Percentiles rank a stretch among this genome's conserved stretches.
These are phyloP conservation scores for Synura sp. DNA, from an alignment of 352 stramenopile species.

Conservation along the genomic window DNA sequence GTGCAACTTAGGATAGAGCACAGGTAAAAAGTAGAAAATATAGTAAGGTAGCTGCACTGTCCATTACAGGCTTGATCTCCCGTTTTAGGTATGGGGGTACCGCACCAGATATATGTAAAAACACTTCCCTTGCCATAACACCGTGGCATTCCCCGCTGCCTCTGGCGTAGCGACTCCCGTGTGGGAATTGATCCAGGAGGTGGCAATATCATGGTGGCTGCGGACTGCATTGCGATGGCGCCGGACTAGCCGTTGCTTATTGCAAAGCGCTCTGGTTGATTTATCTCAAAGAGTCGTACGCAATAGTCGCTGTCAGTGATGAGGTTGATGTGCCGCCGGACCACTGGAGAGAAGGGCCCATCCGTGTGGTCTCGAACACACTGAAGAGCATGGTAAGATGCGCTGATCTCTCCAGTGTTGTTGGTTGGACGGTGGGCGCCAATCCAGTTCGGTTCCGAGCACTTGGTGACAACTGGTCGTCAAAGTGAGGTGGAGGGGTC, in stretches of 20 bases:
- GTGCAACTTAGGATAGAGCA: no score
- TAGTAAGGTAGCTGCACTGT: no score
- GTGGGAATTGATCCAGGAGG: conserved; percentile 20
- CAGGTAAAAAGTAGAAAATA: no score
- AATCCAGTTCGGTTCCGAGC: neutral
- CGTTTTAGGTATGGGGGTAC: no score
- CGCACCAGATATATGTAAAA: no score
- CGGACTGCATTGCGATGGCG: neutral
- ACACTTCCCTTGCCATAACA: no score
- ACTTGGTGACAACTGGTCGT: neutral
- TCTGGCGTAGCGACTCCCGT: neutral
- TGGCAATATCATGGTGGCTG: neutral
- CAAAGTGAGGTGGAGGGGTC: neutral
- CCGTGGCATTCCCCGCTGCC: neutral
- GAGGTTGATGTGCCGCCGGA: neutral
- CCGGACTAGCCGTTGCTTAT: neutral
- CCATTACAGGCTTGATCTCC: no score
- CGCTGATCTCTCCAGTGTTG: no score
- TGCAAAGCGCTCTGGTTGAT: neutral
- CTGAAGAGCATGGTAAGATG: no score
- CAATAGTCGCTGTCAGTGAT: neutral
- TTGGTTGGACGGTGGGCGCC: neutral
- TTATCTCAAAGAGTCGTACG: neutral
- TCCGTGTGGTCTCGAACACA: neutral
- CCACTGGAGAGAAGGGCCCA: neutral